Evolutionary conservation across 176 grass and related monocot genomes (phyloP).

Genomic region (Poa pratensis): DNA sequence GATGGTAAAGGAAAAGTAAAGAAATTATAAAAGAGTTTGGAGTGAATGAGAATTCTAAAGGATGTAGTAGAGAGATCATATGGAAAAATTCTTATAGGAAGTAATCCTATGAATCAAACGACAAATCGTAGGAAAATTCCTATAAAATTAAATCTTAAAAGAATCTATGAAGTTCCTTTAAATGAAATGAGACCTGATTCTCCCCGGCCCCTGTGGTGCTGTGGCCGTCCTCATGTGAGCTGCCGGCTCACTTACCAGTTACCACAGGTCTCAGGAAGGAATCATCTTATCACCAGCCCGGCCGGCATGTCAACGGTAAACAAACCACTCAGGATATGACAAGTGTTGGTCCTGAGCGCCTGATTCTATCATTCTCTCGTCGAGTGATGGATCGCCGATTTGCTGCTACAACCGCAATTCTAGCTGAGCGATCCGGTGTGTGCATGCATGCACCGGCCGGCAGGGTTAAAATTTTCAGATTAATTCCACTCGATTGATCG

Average conservation of each 20-base stretch:
- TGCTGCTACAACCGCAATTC: slow-evolving; percentile 35
- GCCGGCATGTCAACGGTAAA: slow-evolving; percentile 3
- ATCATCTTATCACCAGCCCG: background rate
- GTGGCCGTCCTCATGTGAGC: slow-evolving; percentile 37
- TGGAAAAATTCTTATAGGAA: too few species aligned
- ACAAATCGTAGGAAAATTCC: too few species aligned
- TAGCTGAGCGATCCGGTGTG: slow-evolving; percentile 18
- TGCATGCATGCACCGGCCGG: slow-evolving; percentile 6
- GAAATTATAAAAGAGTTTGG: too few species aligned
- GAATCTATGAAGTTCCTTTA: too few species aligned
- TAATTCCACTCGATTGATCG: background rate
- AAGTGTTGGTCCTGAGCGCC: background rate
- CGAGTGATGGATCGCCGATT: slow-evolving; percentile 29
- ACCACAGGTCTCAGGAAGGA: background rate
- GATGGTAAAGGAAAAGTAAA: too few species aligned
- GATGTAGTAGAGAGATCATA: too few species aligned
- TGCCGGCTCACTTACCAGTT: background rate
- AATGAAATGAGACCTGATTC: background rate
- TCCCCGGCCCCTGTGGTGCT: slow-evolving; percentile 17
- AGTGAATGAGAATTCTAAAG: too few species aligned
- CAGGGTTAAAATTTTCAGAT: background rate
- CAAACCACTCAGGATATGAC: slow-evolving; percentile 3
- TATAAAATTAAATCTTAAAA: too few species aligned
- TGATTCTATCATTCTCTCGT: slow-evolving; percentile 27
- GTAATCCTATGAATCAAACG: too few species aligned